Base-by-base conservation (phyloP, 1,284 basidiomycete genomes). In the Cryptococcus deneoformans region DNA sequence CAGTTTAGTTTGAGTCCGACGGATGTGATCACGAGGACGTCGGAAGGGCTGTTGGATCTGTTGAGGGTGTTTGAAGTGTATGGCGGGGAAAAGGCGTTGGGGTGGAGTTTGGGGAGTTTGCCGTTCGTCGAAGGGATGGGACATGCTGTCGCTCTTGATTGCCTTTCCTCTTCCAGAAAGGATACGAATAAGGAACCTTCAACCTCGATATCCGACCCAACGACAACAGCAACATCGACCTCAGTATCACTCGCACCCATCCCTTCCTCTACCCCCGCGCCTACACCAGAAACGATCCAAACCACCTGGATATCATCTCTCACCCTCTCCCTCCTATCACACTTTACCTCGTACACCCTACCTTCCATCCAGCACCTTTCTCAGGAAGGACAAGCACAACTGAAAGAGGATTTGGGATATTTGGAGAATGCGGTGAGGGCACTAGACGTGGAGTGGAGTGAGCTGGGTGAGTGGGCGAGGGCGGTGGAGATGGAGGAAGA, bases 31-130 rank as follows among this genome's bases (percentile, higher is more conserved):
- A 89, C 93, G 59, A 85, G 87, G 50, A 86, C 98, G 14, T 89
- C 91, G 5, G 96, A 99, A 71, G 92, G 92, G 5, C 79, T 99
- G 49, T 82, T 98, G 43, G 97, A 96, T 77, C 83, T 99, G 5
- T 92, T 95, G 1, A 81, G 94, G 50, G 80, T 98, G 20, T 95
- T 99, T 72, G 94, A 98, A 73, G 88, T 93, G 14, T 94, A 96
- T 70, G 91, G 89, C 4, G 87, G 90, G 53, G 93, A 97, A 73
- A 89, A 90, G 63, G 90, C 90, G 9, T 82, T 96, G n/a, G 85
- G 86, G 1, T 95, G 92, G 77, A 90, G 88, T n/a, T 80, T 93
- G 51, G 84, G 87, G 60, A 91, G 89, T 0, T 80, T 95, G 3
- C 89, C 92, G 0, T 84, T 82, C 67, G 77, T 92, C 11, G 14